phyloP scores from a whole-genome alignment of 75 land plant genomes.

The Sequoiadendron giganteum region DNA sequence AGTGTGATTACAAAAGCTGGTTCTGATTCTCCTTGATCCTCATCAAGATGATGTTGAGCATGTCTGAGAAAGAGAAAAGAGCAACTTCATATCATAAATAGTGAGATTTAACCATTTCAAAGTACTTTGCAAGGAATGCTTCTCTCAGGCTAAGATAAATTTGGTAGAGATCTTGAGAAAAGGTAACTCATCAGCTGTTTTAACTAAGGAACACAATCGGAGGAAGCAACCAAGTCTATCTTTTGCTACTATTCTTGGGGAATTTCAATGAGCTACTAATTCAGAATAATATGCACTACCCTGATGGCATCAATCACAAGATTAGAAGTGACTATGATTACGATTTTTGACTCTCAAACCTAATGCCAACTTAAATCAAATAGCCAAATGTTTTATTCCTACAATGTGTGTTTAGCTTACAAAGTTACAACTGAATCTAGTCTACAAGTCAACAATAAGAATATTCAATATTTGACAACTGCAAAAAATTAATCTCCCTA shows the following conservation, averaged over 20 bases:
- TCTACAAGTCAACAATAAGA: no score
- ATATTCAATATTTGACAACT: no score
- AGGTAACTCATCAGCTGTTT: background rate
- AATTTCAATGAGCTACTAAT: background rate
- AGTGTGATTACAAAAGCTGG: background rate
- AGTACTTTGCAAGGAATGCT: background rate
- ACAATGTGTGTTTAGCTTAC: no score
- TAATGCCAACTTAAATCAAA: background rate
- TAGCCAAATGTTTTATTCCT: background rate
- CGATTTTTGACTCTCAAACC: background rate
- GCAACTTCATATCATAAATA: background rate
- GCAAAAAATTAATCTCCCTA: no score
- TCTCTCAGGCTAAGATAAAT: background rate
- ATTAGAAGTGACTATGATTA: background rate
- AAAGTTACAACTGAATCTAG: no score
- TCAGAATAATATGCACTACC: background rate
- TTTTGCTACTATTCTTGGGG: background rate
- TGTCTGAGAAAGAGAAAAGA: background rate
- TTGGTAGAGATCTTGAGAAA: no score
- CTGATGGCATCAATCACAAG: background rate
- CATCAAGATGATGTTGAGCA: background rate
- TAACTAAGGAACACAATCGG: background rate
- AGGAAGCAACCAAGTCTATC: background rate
- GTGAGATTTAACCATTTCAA: background rate
- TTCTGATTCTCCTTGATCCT: background rate